Evolutionary conservation across 1,284 basidiomycete species (phyloP), one percentile per base, ranked within the genome.

Genomic region (Pyrrhoderma noxium): DNA sequence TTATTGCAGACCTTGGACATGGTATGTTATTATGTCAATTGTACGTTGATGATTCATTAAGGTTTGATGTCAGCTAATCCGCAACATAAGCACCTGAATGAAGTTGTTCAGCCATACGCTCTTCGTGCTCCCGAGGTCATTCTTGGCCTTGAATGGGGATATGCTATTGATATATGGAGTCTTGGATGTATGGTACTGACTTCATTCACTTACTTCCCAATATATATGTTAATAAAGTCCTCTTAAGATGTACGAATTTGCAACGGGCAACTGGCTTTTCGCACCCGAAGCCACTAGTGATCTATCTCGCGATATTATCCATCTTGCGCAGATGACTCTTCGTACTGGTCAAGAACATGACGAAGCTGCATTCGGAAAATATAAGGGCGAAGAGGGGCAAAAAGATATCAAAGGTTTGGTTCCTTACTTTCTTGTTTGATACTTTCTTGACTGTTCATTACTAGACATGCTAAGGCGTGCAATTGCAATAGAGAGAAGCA

Each of bases 81-180:
- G 46, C 25, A 35, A 45, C 48, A 55, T 36, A 40, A 47, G 23
- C 58, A 56, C 45, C 56, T 54, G 22, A 44, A 40, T 19, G 48
- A 54, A 25, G 38, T 57, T 34, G 65, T 70, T 40, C 67, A 68
- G 54, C 66, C 67, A 5, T 22, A 38, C 16, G 62, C 63, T 23
- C 59, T 69, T 9, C 66, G 68, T 35, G 63, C 64, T 3, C 69
- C 68, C 11, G 69, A 70, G 53, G 66, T 70, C 23, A 64, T 67
- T 35, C 53, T 68, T 9, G 67, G 67, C 4, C 54, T 49, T 46
- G 56, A 54, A 14, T 69, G 67, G 67, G 59, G 53, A 34, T 55
- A 62, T 23, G 54, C 52, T 1, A 63, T 60, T 14, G 69, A 70
- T 57, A 67, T 70, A 21, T 70, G 68, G 68, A 65, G 61, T 47